Conservation (phyloP, 1,284 basidiomycete species). For the Ganoderma leucocontextum region DNA sequence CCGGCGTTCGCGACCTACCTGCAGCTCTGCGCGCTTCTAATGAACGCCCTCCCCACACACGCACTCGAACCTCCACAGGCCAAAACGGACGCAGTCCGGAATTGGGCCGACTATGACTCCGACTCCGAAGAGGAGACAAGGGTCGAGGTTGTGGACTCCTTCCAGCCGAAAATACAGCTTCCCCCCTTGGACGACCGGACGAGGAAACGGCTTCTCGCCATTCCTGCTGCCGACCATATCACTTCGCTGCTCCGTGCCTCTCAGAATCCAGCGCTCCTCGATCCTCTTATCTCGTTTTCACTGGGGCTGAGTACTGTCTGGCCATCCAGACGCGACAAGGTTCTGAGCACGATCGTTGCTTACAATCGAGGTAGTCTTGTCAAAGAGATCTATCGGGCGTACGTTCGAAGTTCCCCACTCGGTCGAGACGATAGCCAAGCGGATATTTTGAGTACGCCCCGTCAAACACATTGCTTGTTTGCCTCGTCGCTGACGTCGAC, state of each 20-base stretch:
- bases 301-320: constrained; percentile 64
- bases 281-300: constrained; percentile 58
- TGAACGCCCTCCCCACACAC: constrained; percentile 61
- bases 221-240: constrained; percentile 61
- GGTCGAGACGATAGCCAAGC: constrained; percentile 57
- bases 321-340: constrained; percentile 62
- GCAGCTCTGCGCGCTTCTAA: constrained; percentile 55
- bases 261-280: constrained; percentile 50
- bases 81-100: constrained; percentile 32
- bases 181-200: constrained; percentile 64
- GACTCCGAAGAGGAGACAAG: constrained; percentile 50
- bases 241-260: constrained; percentile 54
- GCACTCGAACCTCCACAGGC: constrained; percentile 56
- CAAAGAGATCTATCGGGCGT: constrained; percentile 77
- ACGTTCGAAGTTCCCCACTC: constrained; percentile 66
- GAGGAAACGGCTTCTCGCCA: constrained; percentile 57
- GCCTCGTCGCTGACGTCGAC: constrained; percentile 1
- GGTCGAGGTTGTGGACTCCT: constrained; percentile 50
- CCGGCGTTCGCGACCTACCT: constrained; percentile 63
- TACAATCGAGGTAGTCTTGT: constrained; percentile 67
- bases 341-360: constrained; percentile 59
- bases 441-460: constrained; percentile 51
- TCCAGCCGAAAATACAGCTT: constrained; percentile 41
- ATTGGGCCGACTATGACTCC: constrained; percentile 46
- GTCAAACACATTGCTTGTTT: background rate